phyloP scores from a whole-genome alignment of 805 yeast species.

The Candida patagonica region DNA sequence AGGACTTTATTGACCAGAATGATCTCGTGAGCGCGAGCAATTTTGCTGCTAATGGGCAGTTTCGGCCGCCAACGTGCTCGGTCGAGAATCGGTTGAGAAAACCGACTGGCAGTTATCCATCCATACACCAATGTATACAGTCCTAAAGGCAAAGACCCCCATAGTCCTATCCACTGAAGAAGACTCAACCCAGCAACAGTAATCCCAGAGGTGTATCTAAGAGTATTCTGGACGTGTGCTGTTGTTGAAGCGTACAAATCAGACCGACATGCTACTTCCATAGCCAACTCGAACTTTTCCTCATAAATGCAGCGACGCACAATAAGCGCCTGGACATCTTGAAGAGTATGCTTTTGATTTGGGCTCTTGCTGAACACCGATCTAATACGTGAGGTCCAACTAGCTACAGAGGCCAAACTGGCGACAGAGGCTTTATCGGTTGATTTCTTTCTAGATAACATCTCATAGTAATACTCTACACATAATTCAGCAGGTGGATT shows the following conservation, averaged over 20 bases:
- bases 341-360: background rate
- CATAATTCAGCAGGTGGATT: background rate
- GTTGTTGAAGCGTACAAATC: background rate
- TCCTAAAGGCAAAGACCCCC: constrained; percentile 1
- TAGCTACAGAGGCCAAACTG: no score
- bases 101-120: background rate
- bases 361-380: no score
- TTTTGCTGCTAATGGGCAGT: constrained; percentile 1
- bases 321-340: background rate
- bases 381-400: no score
- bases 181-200: background rate
- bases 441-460: background rate
- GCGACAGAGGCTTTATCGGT: no score
- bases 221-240: no score
- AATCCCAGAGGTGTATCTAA: no score
- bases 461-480: background rate
- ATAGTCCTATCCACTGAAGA: background rate
- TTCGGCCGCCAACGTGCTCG: constrained; percentile 2
- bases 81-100: constrained; percentile 1
- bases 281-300: background rate
- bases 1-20: constrained; percentile 18
- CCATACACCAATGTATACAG: constrained; percentile 1
- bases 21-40: constrained; percentile 9
- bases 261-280: constrained; percentile 2
- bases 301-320: constrained; percentile 1